phyloP scores from a whole-genome alignment of 164 flowering plant genomes.

The Sedum album region DNA sequence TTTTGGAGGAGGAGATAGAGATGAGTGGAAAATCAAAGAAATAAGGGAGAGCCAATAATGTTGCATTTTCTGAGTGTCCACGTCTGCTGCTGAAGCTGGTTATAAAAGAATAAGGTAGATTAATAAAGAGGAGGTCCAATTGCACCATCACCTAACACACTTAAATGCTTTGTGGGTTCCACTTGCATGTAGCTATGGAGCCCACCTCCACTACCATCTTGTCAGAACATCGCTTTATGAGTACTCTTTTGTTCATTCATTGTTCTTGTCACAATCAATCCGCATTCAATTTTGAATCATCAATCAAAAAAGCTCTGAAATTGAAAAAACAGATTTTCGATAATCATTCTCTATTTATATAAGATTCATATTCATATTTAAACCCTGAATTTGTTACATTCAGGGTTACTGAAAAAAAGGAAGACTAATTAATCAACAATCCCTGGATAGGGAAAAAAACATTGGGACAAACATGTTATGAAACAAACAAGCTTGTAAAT shows the following conservation, averaged over 20 bases:
- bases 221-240: background rate
- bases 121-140: background rate
- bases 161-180: conserved; percentile 2
- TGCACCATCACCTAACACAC: conserved; percentile 6
- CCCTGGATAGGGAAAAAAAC: background rate
- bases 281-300: background rate
- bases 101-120: background rate
- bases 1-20: background rate
- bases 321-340: background rate
- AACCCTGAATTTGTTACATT: conserved; percentile 2
- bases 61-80: conserved; percentile 2
- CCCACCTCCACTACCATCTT: background rate
- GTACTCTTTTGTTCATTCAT: background rate
- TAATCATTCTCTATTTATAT: background rate
- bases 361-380: background rate
- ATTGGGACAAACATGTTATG: background rate
- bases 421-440: background rate
- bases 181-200: background rate
- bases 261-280: background rate
- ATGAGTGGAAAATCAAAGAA: background rate
- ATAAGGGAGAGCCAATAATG: background rate
- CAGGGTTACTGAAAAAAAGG: background rate
- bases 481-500: background rate
- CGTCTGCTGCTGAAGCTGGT: conserved; percentile 3
- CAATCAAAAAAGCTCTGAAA: background rate